phyloP scores from a whole-genome alignment of 2,329 filamentous ascomycete genomes.

The Fusarium tuaranense region DNA sequence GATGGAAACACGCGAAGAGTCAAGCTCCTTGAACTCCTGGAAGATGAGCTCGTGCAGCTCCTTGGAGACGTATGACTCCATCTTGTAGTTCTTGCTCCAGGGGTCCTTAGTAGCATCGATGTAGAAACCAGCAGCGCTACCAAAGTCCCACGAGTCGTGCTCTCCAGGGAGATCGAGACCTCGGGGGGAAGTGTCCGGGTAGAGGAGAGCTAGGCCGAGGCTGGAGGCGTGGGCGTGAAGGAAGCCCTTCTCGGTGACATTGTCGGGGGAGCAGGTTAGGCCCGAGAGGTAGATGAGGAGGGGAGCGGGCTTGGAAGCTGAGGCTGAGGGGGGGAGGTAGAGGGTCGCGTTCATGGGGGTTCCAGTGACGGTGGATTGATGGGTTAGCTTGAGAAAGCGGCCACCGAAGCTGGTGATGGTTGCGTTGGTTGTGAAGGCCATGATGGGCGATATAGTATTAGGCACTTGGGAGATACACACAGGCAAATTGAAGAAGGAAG shows the following conservation, averaged over 20 bases:
- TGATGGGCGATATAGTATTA: constrained; percentile 52
- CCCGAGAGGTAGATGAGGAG: constrained; percentile 94
- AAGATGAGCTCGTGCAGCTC: constrained; percentile 89
- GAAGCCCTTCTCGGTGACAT: constrained; percentile 86
- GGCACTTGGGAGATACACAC: background rate
- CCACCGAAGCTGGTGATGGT: constrained; percentile 94
- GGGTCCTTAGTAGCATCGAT: constrained; percentile 83
- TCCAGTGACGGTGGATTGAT: constrained; percentile 81
- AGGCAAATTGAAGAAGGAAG: background rate
- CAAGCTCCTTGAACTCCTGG: constrained; percentile 75
- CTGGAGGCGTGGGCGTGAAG: constrained; percentile 85
- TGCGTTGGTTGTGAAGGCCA: constrained; percentile 90
- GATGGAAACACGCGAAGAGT: constrained; percentile 79
- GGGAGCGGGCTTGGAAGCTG: constrained; percentile 69
- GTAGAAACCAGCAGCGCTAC: constrained; percentile 93
- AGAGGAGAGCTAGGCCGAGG: constrained; percentile 90
- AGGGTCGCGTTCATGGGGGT: constrained; percentile 95
- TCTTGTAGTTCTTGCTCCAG: constrained; percentile 84
- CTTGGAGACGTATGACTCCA: constrained; percentile 92
- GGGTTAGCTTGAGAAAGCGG: constrained; percentile 92
- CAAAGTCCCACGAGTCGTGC: constrained; percentile 92
- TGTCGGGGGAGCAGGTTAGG: constrained; percentile 93
- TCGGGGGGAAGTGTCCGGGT: constrained; percentile 93
- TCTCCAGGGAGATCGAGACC: constrained; percentile 85
- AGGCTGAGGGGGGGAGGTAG: constrained; percentile 83